phyloP scores from a whole-genome alignment of 208 protist species.

The Paratrypanosoma confusum region DNA sequence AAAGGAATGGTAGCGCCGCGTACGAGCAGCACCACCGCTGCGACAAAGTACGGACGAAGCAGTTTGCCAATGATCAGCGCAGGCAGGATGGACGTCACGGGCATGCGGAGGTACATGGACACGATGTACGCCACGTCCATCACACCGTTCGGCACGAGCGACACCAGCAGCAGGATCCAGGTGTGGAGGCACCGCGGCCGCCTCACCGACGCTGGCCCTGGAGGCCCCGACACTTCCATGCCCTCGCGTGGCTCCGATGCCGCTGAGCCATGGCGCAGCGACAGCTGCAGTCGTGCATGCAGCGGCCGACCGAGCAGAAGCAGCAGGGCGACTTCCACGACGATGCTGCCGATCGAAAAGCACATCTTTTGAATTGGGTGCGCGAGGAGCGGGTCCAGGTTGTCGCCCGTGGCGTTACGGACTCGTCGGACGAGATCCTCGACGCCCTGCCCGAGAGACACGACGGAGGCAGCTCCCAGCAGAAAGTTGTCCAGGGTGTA shows the following conservation, averaged over 20 bases:
- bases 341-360: slow-evolving; percentile 31
- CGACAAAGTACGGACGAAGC: slow-evolving; percentile 36
- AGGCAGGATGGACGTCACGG: slow-evolving; percentile 31
- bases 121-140: slow-evolving; percentile 36
- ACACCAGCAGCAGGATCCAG: slow-evolving; percentile 26
- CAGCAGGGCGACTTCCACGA: slow-evolving; percentile 32
- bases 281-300: slow-evolving; percentile 15
- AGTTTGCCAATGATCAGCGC: slow-evolving; percentile 41
- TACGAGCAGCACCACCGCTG: too few relatives aligned
- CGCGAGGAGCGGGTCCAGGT: not conserved
- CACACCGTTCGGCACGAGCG: slow-evolving; percentile 36
- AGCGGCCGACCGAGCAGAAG: slow-evolving; percentile 31
- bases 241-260: too few relatives aligned
- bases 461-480: slow-evolving; percentile 24
- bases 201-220: not conserved
- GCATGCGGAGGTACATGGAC: slow-evolving; percentile 24
- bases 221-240: slow-evolving; percentile 15
- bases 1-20: too few relatives aligned
- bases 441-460: slow-evolving; percentile 18
- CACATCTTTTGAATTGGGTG: slow-evolving; percentile 48
- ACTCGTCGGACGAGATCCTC: slow-evolving; percentile 5
- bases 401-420: not conserved
- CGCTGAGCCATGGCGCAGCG: too few relatives aligned
- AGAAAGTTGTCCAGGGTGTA: slow-evolving; percentile 17
- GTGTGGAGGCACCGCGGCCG: slow-evolving; percentile 3